phyloP scores from a whole-genome alignment of 2,329 filamentous ascomycete species.

The Monosporascus sp. region DNA sequence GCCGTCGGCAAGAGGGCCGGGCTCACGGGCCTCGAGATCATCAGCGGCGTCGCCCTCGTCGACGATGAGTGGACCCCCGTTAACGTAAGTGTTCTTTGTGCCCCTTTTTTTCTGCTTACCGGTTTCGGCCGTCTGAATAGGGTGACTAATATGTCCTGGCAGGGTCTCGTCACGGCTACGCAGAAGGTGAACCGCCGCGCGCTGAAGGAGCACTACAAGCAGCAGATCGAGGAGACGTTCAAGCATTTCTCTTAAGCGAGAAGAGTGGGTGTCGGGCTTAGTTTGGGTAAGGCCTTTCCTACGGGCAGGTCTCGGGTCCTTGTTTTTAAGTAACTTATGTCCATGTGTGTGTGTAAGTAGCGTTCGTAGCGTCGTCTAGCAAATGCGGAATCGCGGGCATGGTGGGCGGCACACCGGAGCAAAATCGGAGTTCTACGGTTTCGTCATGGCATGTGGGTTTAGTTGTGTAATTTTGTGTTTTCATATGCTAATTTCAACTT shows the following conservation, averaged over 20 bases:
- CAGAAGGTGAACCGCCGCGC: conserved; percentile 54
- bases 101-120: background rate
- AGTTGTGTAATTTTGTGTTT: too few species aligned
- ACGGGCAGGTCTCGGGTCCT: too few species aligned
- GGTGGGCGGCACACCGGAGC: too few species aligned
- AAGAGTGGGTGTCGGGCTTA: background rate
- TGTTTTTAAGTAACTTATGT: background rate
- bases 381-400: too few species aligned
- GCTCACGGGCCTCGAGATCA: conserved; percentile 65
- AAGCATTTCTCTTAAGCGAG: conserved; percentile 10
- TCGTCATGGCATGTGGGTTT: too few species aligned
- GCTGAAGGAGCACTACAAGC: conserved; percentile 44
- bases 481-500: too few species aligned
- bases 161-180: conserved; percentile 58
- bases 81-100: conserved; percentile 57
- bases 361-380: background rate
- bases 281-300: background rate
- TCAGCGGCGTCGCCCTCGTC: conserved; percentile 70
- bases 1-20: conserved; percentile 59
- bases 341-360: background rate
- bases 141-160: conserved; percentile 1
- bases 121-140: background rate
- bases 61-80: conserved; percentile 86
- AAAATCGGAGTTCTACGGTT: too few species aligned
- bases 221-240: conserved; percentile 43